Conservation (phyloP, 78 protist species). For the Bodo saltans region DNA sequence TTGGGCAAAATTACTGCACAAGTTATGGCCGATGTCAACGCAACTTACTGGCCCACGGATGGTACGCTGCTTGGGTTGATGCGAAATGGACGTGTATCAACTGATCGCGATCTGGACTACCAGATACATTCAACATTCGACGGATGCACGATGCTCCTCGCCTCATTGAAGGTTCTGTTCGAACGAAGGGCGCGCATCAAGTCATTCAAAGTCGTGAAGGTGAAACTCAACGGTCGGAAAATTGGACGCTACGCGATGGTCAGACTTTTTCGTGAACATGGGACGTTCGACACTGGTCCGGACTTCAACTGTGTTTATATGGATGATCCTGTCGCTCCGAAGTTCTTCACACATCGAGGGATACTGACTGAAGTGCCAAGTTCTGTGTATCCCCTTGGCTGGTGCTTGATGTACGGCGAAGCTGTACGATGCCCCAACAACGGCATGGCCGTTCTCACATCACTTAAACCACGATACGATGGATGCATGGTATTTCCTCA, state of each 20-base stretch:
- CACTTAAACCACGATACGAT: not conserved
- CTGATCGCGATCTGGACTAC: not conserved
- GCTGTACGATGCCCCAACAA: not conserved
- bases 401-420: not conserved
- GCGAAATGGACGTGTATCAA: not conserved
- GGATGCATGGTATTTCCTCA: not conserved
- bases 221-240: not conserved
- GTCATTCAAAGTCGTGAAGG: not conserved
- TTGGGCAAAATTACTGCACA: not conserved
- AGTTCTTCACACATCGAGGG: not conserved
- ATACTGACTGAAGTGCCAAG: not conserved
- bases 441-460: not conserved
- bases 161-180: not conserved
- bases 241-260: not conserved
- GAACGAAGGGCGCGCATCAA: not conserved
- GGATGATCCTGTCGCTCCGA: not conserved
- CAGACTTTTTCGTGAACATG: not conserved
- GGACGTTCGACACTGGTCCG: not conserved
- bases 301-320: not conserved
- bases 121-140: not conserved
- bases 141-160: not conserved
- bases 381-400: not conserved
- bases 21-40: not conserved
- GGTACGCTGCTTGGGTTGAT: not conserved
- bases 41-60: not conserved